Conservation (phyloP, 2,329 filamentous ascomycete species). For the Botrytis squamosa region DNA sequence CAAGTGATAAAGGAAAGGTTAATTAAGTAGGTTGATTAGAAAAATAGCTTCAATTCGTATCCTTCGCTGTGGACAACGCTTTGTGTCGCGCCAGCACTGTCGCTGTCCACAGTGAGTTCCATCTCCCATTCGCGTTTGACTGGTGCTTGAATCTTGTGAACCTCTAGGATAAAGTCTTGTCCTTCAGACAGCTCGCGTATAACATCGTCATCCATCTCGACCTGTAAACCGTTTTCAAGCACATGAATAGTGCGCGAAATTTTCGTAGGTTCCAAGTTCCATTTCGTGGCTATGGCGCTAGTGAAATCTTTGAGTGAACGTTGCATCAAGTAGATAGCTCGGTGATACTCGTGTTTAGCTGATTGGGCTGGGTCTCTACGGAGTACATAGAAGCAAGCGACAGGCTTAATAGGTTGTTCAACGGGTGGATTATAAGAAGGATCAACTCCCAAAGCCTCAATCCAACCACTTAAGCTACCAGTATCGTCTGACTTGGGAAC, state of each 20-base stretch:
- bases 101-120: slow-evolving; percentile 45
- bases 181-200: slow-evolving; percentile 81
- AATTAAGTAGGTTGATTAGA: slow-evolving; percentile 35
- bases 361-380: slow-evolving; percentile 51
- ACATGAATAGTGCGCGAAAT: slow-evolving; percentile 71
- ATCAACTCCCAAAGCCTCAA: slow-evolving; percentile 91
- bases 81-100: slow-evolving; percentile 30
- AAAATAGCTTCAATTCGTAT: slow-evolving; percentile 40
- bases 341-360: slow-evolving; percentile 61
- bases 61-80: slow-evolving; percentile 34
- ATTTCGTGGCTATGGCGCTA: slow-evolving; percentile 72
- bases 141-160: slow-evolving; percentile 33
- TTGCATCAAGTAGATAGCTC: slow-evolving; percentile 80
- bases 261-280: slow-evolving; percentile 70
- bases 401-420: slow-evolving; percentile 66
- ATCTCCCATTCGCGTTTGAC: slow-evolving; percentile 62
- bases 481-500: slow-evolving; percentile 57
- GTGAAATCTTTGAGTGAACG: slow-evolving; percentile 75
- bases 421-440: slow-evolving; percentile 75
- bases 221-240: slow-evolving; percentile 71
- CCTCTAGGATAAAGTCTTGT: slow-evolving; percentile 75
- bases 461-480: slow-evolving; percentile 74
- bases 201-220: slow-evolving; percentile 89
- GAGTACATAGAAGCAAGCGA: slow-evolving; percentile 85
- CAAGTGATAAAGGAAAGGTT: slow-evolving; percentile 19